Base-by-base conservation (phyloP, 2,329 filamentous ascomycete genomes). In the Xylariaceae sp. region DNA sequence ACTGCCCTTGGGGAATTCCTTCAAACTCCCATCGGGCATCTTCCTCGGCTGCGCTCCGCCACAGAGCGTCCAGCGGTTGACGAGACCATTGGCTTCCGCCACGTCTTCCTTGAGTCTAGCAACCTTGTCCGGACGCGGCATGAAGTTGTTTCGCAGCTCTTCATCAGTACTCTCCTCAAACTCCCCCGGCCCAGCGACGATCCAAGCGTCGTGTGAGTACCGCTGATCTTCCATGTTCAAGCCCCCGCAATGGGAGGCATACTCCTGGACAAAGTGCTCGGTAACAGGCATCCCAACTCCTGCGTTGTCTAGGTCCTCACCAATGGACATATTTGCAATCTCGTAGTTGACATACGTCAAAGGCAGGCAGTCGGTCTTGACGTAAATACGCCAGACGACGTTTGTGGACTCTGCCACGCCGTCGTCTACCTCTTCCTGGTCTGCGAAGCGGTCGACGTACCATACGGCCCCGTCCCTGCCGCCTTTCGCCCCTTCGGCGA, bases 341-440 rank as follows among this genome's bases (percentile, higher is more conserved):
- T 58, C 51, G 53, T 63, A 64, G 52, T 63, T 63, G 18, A 57
- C 51, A 16, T 40, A 57, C 4, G 47, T 50, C 18, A 56, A 10
- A 4, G 61, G 31, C 19, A 64, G 49, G 11, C 42, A 51, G 6
- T 62, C 59, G 3, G 56, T 57, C 47, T 57, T 57, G 14, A 61
- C 40, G 13, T 59, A 53, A 14, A 63, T 62, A 38, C 61, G 46
- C 59, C 57, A 56, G 1, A 63, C 42, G n/a, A 63, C 61, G 1
- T 40, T 22, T 3, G 57, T 58, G 28, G 51, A 59, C 42, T 55
- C 54, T 1, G 54, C 61, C 7, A 42, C 31, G 2, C 39, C 54
- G 4, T 51, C 39, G 4, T 58, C 57, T 5, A 60, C 59, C 10
- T 51, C 54, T 14, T 58, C 51, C 4, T 57, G 42, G n/a, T 41